phyloP scores from a whole-genome alignment of 495 filamentous ascomycete species.

The Neurospora sp. region DNA sequence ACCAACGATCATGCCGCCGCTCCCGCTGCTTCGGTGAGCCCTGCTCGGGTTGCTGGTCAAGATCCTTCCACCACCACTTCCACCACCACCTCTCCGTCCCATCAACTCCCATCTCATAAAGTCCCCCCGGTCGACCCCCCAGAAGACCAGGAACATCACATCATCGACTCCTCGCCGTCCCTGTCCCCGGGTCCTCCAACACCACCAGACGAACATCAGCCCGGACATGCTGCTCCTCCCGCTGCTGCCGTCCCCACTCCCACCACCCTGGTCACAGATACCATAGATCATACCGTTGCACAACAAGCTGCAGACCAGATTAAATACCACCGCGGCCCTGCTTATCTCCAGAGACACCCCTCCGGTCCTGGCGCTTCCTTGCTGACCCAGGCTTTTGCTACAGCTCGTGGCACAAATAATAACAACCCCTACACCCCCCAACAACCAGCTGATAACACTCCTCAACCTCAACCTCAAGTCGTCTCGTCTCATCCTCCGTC shows the following conservation, averaged over 20 bases:
- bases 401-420: slow-evolving; percentile 36
- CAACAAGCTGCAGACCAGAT: slow-evolving; percentile 28
- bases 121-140: slow-evolving; percentile 7
- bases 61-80: slow-evolving; percentile 1
- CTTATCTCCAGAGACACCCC: slow-evolving; percentile 21
- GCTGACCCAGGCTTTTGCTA: slow-evolving; percentile 42
- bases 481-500: slow-evolving; percentile 10
- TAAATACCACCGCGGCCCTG: slow-evolving; percentile 37
- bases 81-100: slow-evolving; percentile 1
- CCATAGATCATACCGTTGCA: slow-evolving; percentile 1
- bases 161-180: slow-evolving; percentile 10
- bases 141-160: slow-evolving; percentile 12
- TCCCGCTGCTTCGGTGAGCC: slow-evolving; percentile 38
- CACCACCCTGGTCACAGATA: slow-evolving; percentile 13
- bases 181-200: background rate
- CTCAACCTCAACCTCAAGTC: slow-evolving; percentile 1
- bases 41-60: slow-evolving; percentile 16
- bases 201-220: slow-evolving; percentile 7
- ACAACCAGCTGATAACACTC: slow-evolving; percentile 2
- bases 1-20: slow-evolving; percentile 42
- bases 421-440: slow-evolving; percentile 4
- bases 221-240: slow-evolving; percentile 13
- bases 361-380: slow-evolving; percentile 32
- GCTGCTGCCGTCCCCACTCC: slow-evolving; percentile 19
- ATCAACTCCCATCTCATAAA: background rate